Base-by-base conservation (phyloP, 2,329 filamentous ascomycete genomes). In the Aspergillus candidus region DNA sequence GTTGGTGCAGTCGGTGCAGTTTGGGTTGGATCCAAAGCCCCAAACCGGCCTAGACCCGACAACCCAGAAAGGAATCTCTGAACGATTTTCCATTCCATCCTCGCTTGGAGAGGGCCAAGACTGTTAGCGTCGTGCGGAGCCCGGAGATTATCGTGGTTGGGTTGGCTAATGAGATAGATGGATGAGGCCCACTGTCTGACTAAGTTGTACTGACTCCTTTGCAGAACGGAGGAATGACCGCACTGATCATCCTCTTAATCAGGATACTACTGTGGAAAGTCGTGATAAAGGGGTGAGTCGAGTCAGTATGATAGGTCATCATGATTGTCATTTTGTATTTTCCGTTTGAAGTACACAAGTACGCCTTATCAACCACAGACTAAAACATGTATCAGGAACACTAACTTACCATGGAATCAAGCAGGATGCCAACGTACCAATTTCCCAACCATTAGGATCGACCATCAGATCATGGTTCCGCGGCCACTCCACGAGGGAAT, bases 131-230 rank as follows among this genome's bases (percentile, higher is more conserved):
- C 32, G 22, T 48, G 49, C 46, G 47, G 42, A 43, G 51, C 46
- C 51, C 54, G 54, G 54, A 57, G 53, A 55, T 57, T 57, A 54
- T 55, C 48, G 47, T 55, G 49, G 51, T 42, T 44, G 41, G 47
- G 48, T 36, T 42, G 43, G 38, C 48, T 48, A 49, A 50, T 43
- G 33, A 50, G 42, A 46, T 37, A 34, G 35, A 39, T 13, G 35
- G 39, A 37, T 30, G 30, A 12, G 35, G 39, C 39, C 41, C 39
- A 38, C 39, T 33, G 32, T 27, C 40, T 38, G 8, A 43, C 34
- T 37, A 15, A 40, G 44, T 29, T 45, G 13, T 6, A 27, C 22
- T 10, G 22, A 27, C 22, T 27, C 29, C 27, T 42, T 22, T 35
- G 33, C 32, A 41, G 38, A 35, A 44, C 32, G 35, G 41, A 47